These are phyloP conservation scores for Microbotryum silenes-acaulis DNA, from an alignment of 1,284 basidiomycete genomes.

Conservation along the genomic window DNA sequence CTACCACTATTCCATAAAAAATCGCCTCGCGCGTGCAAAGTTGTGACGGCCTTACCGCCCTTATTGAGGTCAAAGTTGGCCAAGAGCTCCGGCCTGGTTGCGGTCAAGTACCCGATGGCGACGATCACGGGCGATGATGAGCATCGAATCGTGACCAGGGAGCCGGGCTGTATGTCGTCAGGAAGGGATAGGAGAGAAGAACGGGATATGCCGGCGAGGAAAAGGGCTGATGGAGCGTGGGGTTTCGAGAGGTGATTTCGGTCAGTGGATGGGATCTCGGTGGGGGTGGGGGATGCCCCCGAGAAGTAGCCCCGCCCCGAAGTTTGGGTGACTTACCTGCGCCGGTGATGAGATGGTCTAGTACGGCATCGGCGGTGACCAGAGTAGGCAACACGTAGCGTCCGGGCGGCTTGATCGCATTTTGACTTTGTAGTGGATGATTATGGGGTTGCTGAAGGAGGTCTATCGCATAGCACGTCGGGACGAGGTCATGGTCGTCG, in stretches of 20 bases:
- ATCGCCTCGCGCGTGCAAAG: conserved; percentile 41
- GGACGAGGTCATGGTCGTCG: conserved; percentile 7
- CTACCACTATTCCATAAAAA: conserved; percentile 10
- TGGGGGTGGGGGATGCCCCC: too few species aligned
- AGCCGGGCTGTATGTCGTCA: conserved; percentile 11
- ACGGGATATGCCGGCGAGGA: conserved; percentile 16
- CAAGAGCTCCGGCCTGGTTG: conserved; percentile 45
- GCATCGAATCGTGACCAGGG: conserved; percentile 51
- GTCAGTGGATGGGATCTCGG: too few species aligned
- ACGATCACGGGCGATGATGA: conserved; percentile 46
- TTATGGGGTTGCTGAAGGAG: not conserved
- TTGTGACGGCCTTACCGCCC: conserved; percentile 65
- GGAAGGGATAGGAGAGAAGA: conserved; percentile 6
- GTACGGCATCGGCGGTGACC: conserved; percentile 22
- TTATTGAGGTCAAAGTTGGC: conserved; percentile 44
- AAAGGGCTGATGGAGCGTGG: conserved; percentile 6
- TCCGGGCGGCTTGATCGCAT: too few species aligned
- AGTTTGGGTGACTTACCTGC: not conserved
- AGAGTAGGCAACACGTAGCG: conserved; percentile 10
- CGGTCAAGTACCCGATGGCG: conserved; percentile 61
- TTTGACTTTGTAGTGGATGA: too few species aligned
- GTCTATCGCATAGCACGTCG: conserved; percentile 23
- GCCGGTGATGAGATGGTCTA: conserved; percentile 15
- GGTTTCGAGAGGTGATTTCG: not conserved
- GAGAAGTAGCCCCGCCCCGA: too few species aligned